Base-by-base conservation (phyloP, 192 early-diverging fungal species). In the Phycomyces nitens region DNA sequence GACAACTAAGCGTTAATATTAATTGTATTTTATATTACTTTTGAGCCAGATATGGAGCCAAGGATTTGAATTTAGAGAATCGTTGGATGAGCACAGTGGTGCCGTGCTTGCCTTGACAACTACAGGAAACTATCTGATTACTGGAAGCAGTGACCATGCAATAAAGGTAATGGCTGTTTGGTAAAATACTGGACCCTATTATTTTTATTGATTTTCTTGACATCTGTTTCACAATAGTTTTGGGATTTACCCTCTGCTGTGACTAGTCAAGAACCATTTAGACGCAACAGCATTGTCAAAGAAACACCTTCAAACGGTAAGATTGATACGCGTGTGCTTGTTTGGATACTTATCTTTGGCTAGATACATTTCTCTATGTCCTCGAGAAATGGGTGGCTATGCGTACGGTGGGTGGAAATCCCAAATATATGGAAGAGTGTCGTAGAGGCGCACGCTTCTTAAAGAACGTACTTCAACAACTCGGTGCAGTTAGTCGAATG, bases 401-500 rank as follows among this genome's bases (percentile, higher is more conserved):
- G 68, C 77, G 73, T 27, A 89, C 87, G 4, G 85, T 91, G 12
- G 81, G 86, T 49, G 89, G 88, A 21, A 79, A 85, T 2, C 76
- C 83, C 8, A 82, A 84, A 49, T 80, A 84, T 65, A 75, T 87
- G 68, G 82, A 86, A 44, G 89, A 92, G 65, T 92, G 88, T 62
- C 70, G 86, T 7, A 75, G 84, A 11, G 87, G 87, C 11, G 89
- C 89, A 8, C 83, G 84, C n/a, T 92, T 87, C 60, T 74, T 92
- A 29, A 84, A 84, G 50, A 81, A 81, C 10, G 69, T 89, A 34
- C 66, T 88, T 61, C 79, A 78, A 16, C 87, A 89, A 60, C 74
- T 89, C 14, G 89, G 89, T 21, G 88, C 89, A 9, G 84, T 86
- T 4, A 66, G 75, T 50, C 41, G 54, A 18, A 54, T 78, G 67